Evolutionary conservation across 1,284 basidiomycete species (phyloP).

Genomic region (Paramarasmius palmivorus): DNA sequence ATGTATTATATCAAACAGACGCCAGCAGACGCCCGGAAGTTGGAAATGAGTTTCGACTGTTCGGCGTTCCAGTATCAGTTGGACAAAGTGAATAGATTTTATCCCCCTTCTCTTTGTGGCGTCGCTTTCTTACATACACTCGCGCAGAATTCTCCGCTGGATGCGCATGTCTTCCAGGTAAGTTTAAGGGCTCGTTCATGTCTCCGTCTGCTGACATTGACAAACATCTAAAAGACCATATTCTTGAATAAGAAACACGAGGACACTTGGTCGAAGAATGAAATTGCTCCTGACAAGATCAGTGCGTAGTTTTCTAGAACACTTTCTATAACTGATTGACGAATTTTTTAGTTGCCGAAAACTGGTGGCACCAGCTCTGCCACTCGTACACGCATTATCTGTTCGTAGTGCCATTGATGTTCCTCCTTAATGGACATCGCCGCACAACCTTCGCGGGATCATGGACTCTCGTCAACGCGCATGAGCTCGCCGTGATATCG

Average conservation of each 20-base stretch:
- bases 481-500: conserved; percentile 20
- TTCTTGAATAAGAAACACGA: conserved; percentile 18
- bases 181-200: background rate
- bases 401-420: conserved; percentile 16
- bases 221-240: no score
- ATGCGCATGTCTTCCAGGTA: conserved; percentile 16
- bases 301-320: conserved; percentile 8
- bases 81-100: conserved; percentile 1
- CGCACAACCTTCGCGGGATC: conserved; percentile 15
- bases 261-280: conserved; percentile 17
- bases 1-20: conserved; percentile 42
- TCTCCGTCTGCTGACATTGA: no score
- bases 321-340: background rate
- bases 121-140: no score
- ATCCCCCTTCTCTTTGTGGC: background rate
- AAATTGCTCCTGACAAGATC: conserved; percentile 16
- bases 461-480: conserved; percentile 22
- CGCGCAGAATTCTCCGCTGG: conserved; percentile 9
- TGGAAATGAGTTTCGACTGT: conserved; percentile 42
- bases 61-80: conserved; percentile 21
- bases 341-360: conserved; percentile 1
- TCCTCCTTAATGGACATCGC: conserved; percentile 15
- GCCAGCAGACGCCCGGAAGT: conserved; percentile 34
- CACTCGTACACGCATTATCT: conserved; percentile 19
- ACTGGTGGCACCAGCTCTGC: conserved; percentile 21